Evolutionary conservation across 1,284 basidiomycete species (phyloP), one percentile per base, ranked within the genome.

Genomic region (Ceratobasidium papillatum): DNA sequence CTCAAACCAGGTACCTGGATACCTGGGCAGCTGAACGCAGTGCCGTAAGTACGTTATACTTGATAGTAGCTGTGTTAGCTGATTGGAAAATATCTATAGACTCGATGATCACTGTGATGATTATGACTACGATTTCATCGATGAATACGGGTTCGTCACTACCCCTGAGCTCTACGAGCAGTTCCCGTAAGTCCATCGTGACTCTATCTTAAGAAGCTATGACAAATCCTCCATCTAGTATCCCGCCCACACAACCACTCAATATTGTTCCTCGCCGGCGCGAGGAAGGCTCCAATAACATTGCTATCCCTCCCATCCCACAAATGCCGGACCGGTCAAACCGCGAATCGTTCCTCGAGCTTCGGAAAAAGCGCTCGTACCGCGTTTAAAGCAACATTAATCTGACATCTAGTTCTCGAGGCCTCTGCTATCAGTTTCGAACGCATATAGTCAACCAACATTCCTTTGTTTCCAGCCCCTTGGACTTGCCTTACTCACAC

Each of bases 1-100:
- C 66, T 69, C 2, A 25, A 43, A 9, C 66, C 66, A 19, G 66
- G 66, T 17, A 69, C 66, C 25, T 69, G 66, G 66, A 56, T 69
- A 7, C 66, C 66, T 56, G 66, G 66, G 17, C 66, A 69, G 38
- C 32, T 69, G 34, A 69, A 69, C 30, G 22, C 38, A 11, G 66
- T 58, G 14, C 25, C 27, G 65, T 68, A 38, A 38, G 65, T 43
- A 14, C 3, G 8, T 22, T 68, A 11, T n/a, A n/a, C 11, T 52
- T 25, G 4, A 34, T 54, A 5, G 7, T 27, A 22, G 17, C n/a
- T 30, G 2, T 14, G 19, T 36, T n/a, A 2, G 30, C n/a, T 51
- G 1, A 51, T 34, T 9, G 22, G n/a, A n/a, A n/a, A n/a, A n/a
- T n/a, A n/a, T n/a, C n/a, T n/a, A n/a, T 22, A 59, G 56, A 17